Base-by-base conservation (phyloP, 2,329 filamentous ascomycete species). In the Hypoxylon sp. region DNA sequence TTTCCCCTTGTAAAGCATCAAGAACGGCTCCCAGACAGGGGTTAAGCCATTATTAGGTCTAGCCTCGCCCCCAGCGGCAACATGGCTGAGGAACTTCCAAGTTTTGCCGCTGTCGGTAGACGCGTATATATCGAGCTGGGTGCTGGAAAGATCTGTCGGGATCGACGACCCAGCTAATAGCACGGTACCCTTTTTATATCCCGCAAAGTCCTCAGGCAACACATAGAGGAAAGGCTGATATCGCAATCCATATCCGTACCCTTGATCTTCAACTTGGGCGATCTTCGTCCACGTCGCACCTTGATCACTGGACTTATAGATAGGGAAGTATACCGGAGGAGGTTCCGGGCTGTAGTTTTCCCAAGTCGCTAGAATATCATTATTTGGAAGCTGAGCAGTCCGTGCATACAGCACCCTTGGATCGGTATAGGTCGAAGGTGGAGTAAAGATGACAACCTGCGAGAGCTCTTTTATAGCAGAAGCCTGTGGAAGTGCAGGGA, bases 11-110 rank as follows among this genome's bases (percentile, higher is more conserved):
- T 89, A 84, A 48, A 85, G 81, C 76, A 88, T 75, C 46, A 93
- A 79, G 77, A 91, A 92, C 0, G 91, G 91, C 77, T 93, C 91
- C 91, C 91, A 93, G 19, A 93, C 88, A 0, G 90, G 89, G 0
- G 89, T 91, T 39, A 88, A 77, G 1, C 88, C 90, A 74, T 93
- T 91, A 74, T 87, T 84, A 2, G 90, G 86, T 0, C 81, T 74
- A 1, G 90, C 89, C 51, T 84, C 83, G n/a, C 89, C 89, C 35
- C 91, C 91, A 1, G 82, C 80, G 0, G 90, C 90, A 48, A 93
- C 86, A 71, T 88, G 85, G 65, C 87, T 90, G 58, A 92, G 85
- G 71, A 92, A 93, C 29, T 86, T 80, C 91, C 91, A 93, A 1
- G 85, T 89, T 35, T 79, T 73, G 5, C 90, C 91, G 48, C 81